phyloP scores from a whole-genome alignment of 2,329 filamentous ascomycete species.

The Dactylellina cionopaga region DNA sequence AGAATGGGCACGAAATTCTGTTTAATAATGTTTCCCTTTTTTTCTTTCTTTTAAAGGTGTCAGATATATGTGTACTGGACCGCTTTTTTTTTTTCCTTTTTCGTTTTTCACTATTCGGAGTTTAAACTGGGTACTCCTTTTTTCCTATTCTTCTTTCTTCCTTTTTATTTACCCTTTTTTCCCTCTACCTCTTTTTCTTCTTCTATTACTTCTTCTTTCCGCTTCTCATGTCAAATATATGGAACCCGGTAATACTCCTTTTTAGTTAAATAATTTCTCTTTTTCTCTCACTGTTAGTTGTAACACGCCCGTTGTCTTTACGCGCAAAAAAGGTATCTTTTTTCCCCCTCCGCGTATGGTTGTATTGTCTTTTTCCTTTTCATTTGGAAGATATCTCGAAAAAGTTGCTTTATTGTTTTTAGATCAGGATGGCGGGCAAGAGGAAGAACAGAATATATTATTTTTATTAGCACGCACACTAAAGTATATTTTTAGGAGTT shows the following conservation, averaged over 20 bases:
- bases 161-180: conserved; percentile 1
- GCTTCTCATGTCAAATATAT: conserved; percentile 50
- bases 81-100: neutral
- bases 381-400: too few species aligned
- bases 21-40: neutral
- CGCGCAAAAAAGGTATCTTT: neutral
- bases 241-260: conserved; percentile 41
- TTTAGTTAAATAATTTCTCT: conserved; percentile 9
- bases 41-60: neutral
- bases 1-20: neutral
- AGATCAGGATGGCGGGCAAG: too few species aligned
- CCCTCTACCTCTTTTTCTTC: conserved; percentile 3
- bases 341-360: neutral
- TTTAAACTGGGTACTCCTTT: conserved; percentile 17
- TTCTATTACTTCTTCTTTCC: neutral
- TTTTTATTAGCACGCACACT: too few species aligned
- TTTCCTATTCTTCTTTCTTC: conserved; percentile 5
- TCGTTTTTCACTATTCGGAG: conserved; percentile 3
- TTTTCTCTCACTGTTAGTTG: neutral
- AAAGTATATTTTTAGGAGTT: too few species aligned
- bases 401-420: too few species aligned
- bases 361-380: neutral
- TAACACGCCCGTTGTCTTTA: neutral
- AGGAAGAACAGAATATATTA: too few species aligned
- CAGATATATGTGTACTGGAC: neutral